Base-by-base conservation (phyloP, 2,329 filamentous ascomycete species). In the Epichloe brachyelytri region DNA sequence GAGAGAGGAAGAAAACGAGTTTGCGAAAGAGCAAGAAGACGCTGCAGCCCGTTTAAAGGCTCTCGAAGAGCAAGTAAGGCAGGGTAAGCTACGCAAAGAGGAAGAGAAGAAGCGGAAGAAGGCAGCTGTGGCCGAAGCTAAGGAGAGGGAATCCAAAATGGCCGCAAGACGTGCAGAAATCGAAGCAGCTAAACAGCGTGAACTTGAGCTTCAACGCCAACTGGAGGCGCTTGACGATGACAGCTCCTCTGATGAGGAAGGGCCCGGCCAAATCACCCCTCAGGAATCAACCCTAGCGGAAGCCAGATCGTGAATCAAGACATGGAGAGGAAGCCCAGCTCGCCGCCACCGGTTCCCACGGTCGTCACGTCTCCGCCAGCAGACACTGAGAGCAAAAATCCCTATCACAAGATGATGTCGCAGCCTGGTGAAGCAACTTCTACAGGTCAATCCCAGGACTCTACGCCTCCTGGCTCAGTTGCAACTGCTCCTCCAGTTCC, bases 101-200 rank as follows among this genome's bases (percentile, higher is more conserved):
- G 93, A 98, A 66, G 93, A 96, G 71, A 96, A 95, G 74, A 87
- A 84, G 56, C 85, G 80, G 60, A 93, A 89, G 73, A 90, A 95
- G 71, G 91, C 88, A 20, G 89, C 89, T 10, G 76, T 86, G 62
- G 86, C 85, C 47, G 88, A 93, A 58, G 81, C 89, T 7, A 91
- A 88, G 67, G 88, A 95, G 60, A 90, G 94, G 64, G 91, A 97
- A 65, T 75, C 82, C 49, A 85, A 86, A 64, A 74, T 96, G 56
- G 87, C 87, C 22, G 85, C 86, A 37, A 87, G 93, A 60, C 83
- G 88, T 58, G 90, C 88, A 1, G 91, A 98, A 68, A 85, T 97
- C 52, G 93, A 97, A 67, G 88, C 86, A 34, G 89, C 91, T 6
- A 85, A 85, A 62, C 88, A 95, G 70, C 83, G 88, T 48, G 93